Evolutionary conservation across 495 filamentous ascomycete genomes (phyloP).

Genomic region (Hypomontagnella monticulosa): DNA sequence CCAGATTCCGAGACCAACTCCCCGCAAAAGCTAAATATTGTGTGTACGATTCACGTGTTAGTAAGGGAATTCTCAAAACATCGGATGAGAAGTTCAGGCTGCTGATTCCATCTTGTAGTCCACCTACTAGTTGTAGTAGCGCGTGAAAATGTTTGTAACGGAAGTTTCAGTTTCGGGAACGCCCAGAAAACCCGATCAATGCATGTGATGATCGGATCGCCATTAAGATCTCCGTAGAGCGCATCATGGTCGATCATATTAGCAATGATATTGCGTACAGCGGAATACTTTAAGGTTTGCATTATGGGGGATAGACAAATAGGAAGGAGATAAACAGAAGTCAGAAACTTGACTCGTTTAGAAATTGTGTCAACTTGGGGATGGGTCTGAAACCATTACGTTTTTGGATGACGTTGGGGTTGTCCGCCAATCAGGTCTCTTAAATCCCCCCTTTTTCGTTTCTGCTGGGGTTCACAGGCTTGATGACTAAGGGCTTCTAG

Average conservation of each 20-base stretch:
- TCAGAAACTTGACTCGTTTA: slow-evolving; percentile 31
- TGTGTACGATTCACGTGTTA: neutral
- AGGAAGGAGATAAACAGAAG: slow-evolving; percentile 17
- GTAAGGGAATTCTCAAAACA: neutral
- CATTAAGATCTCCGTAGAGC: slow-evolving; percentile 20
- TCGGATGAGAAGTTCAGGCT: slow-evolving; percentile 6
- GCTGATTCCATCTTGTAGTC: neutral
- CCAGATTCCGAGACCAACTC: slow-evolving; percentile 10
- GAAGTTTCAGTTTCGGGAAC: slow-evolving; percentile 9
- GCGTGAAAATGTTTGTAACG: slow-evolving; percentile 19
- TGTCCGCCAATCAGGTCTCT: slow-evolving; percentile 20
- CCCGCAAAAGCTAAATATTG: neutral
- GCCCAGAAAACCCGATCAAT: slow-evolving; percentile 13
- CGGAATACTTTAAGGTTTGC: slow-evolving; percentile 1
- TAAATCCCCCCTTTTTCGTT: slow-evolving; percentile 16
- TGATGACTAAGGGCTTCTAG: slow-evolving; percentile 4
- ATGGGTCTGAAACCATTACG: slow-evolving; percentile 19
- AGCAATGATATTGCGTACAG: slow-evolving; percentile 9
- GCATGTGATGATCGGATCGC: slow-evolving; percentile 26
- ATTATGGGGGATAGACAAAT: slow-evolving; percentile 8
- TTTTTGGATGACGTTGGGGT: neutral
- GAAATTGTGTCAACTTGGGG: slow-evolving; percentile 32
- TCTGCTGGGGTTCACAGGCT: neutral
- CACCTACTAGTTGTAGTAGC: neutral
- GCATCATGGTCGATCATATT: slow-evolving; percentile 26